Evolutionary conservation across 75 land plant genomes (phyloP).

Genomic region (Pinus tabuliformis): DNA sequence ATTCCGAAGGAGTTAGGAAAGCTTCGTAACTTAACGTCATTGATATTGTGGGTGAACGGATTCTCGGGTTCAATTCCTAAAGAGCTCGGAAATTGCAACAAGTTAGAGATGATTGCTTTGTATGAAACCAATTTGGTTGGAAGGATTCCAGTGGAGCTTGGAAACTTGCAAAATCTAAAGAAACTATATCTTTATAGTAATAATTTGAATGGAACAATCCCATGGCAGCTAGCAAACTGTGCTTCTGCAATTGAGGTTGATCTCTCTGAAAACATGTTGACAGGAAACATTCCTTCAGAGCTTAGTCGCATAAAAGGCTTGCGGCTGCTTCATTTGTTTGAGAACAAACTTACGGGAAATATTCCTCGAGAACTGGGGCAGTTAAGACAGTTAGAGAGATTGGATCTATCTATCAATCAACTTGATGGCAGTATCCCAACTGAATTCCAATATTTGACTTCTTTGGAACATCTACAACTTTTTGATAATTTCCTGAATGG

Average conservation of each 20-base stretch:
- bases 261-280: constrained; percentile 60
- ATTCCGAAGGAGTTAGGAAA: constrained; percentile 65
- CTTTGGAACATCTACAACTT: constrained; percentile 48
- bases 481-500: constrained; percentile 57
- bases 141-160: constrained; percentile 61
- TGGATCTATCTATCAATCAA: constrained; percentile 69
- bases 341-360: constrained; percentile 54
- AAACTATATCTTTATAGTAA: constrained; percentile 55
- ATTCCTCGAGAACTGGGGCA: constrained; percentile 49
- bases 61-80: constrained; percentile 65
- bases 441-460: constrained; percentile 42
- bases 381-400: constrained; percentile 39
- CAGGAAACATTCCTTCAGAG: constrained; percentile 64
- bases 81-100: constrained; percentile 61
- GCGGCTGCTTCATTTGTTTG: constrained; percentile 41
- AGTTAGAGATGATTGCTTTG: constrained; percentile 56
- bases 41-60: constrained; percentile 55
- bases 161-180: constrained; percentile 41
- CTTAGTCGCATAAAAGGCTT: constrained; percentile 46
- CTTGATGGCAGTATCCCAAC: constrained; percentile 65
- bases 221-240: constrained; percentile 55
- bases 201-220: constrained; percentile 57
- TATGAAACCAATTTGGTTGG: constrained; percentile 63
- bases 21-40: constrained; percentile 43
- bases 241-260: constrained; percentile 40